Conservation (phyloP, 2,329 filamentous ascomycete genomes). For the Elsinoe batatas region DNA sequence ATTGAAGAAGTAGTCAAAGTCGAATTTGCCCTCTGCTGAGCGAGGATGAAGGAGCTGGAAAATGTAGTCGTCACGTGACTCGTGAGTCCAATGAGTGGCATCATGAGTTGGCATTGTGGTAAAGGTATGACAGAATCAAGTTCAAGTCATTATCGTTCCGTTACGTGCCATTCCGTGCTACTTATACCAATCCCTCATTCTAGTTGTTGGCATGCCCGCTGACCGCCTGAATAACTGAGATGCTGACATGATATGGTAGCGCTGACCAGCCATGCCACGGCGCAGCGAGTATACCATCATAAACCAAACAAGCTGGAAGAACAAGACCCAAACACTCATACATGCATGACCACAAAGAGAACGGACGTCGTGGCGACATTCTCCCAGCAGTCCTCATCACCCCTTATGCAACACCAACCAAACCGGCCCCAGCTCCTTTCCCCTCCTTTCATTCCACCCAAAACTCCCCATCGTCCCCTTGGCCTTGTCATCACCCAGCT, state of each 20-base stretch:
- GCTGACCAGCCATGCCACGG: too few relatives aligned
- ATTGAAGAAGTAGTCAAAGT: not conserved
- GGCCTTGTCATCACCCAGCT: slow-evolving; percentile 22
- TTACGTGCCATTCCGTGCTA: too few relatives aligned
- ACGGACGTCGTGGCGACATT: not conserved
- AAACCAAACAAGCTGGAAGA: not conserved
- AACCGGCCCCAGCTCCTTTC: slow-evolving; percentile 25
- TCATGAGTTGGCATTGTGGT: not conserved
- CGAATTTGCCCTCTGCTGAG: not conserved
- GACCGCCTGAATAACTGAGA: too few relatives aligned
- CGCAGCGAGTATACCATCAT: too few relatives aligned
- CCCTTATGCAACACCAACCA: slow-evolving; percentile 27
- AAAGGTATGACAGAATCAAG: not conserved
- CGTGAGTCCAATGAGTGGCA: not conserved
- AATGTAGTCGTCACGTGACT: not conserved
- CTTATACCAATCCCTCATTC: too few relatives aligned
- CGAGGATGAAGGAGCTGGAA: not conserved
- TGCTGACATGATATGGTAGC: too few relatives aligned
- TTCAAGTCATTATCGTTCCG: too few relatives aligned
- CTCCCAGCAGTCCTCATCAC: slow-evolving; percentile 9
- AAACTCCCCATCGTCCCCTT: slow-evolving; percentile 21
- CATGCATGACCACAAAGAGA: not conserved
- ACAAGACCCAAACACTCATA: not conserved
- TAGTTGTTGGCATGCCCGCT: too few relatives aligned
- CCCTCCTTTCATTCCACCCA: slow-evolving; percentile 26